These are phyloP conservation scores for Phytopythium sindhum DNA, from an alignment of 352 stramenopile genomes.

Conservation along the genomic window DNA sequence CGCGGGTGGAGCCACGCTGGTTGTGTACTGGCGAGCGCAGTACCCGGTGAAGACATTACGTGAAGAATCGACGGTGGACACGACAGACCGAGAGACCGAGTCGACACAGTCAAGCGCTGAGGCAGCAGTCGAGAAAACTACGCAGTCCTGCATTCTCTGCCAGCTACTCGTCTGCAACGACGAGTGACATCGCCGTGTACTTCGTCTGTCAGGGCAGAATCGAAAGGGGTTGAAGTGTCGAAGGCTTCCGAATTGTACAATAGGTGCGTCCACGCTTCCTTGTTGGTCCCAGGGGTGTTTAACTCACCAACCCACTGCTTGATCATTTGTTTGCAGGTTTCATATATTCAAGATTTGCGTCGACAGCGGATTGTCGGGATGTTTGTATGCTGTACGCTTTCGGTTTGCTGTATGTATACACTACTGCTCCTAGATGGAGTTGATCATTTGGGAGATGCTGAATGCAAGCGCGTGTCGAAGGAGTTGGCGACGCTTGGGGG, in stretches of 20 bases:
- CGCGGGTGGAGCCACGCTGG: slow-evolving; percentile 15
- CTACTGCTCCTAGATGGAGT: slow-evolving; percentile 28
- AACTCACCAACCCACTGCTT: background rate
- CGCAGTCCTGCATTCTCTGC: slow-evolving; percentile 4
- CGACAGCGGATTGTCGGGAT: too few species aligned
- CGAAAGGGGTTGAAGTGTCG: too few species aligned
- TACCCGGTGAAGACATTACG: slow-evolving; percentile 15
- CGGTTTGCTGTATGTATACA: background rate
- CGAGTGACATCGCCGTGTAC: background rate
- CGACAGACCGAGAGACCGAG: background rate
- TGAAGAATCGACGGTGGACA: background rate
- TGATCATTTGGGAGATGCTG: slow-evolving; percentile 57
- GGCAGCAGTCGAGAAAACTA: background rate
- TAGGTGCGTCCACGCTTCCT: background rate
- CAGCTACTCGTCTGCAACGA: slow-evolving; percentile 6
- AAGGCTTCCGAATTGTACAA: background rate
- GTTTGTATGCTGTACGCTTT: background rate
- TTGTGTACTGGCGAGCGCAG: slow-evolving; percentile 42
- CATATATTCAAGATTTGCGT: background rate
- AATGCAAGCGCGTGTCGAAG: slow-evolving; percentile 56
- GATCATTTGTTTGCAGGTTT: background rate
- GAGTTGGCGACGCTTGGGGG: slow-evolving; percentile 41
- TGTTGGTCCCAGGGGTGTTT: background rate
- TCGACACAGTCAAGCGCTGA: background rate
- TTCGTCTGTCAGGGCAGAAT: too few species aligned